Evolutionary conservation across 2,329 filamentous ascomycete genomes (phyloP), one percentile per base, ranked within the genome.

Genomic region (Ambrosiella beaveri): DNA sequence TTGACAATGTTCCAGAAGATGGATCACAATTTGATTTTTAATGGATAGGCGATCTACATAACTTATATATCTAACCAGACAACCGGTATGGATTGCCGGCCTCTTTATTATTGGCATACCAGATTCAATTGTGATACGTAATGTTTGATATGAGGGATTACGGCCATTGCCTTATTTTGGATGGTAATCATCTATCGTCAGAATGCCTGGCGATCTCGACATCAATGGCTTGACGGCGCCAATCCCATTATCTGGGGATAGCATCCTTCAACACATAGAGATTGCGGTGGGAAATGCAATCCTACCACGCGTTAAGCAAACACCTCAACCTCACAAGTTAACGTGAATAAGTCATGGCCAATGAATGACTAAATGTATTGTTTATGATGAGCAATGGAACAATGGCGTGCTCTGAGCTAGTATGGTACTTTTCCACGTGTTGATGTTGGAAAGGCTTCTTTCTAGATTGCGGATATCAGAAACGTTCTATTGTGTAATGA

Each of bases 131-230:
- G 39, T 17, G n/a, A 35, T 55, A 55, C 53, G 39, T 55, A 55
- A 55, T 19, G 12, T 44, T 35, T 40, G 17, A 5, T 4, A 12
- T 15, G 7, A 55, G 17, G 13, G 15, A 27, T n/a, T 11, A 44
- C 13, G 39, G 11, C 36, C 39, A 40, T 44, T 19, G 27, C 38
- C 11, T 47, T 6, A 8, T 8, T 8, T 6, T 13, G 7, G 44
- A 47, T n/a, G 11, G 7, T 13, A 45, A 40, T 19, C 4, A 44
- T 11, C 1, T 44, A 44, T 44, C 53, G 53, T 39, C 41, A 55
- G 38, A 55, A 41, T 40, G 13, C n/a, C 53, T 15, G 27, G 38
- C 17, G 53, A 55, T 55, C 17, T 55, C 53, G 53, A 55, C 53
- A 55, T 55, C 12, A 12, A n/a, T 11, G 19, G 17, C 11, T 44